These are phyloP conservation scores for Lindgomyces ingoldianus DNA, from an alignment of 495 filamentous ascomycete genomes.

Conservation along the genomic window DNA sequence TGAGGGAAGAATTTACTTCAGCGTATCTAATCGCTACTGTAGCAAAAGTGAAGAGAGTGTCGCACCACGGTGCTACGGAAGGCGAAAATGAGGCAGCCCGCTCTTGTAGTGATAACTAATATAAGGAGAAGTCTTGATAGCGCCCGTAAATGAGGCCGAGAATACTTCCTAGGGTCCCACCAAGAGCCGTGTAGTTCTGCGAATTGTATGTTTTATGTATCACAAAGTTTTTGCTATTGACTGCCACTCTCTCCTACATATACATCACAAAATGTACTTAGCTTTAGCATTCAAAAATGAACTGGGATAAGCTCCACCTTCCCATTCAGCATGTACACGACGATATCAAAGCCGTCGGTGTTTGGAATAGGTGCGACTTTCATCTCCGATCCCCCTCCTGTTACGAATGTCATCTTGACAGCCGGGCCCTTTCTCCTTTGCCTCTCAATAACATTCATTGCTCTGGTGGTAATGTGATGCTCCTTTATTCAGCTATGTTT, in stretches of 20 bases:
- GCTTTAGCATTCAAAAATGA: not conserved
- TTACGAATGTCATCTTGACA: not conserved
- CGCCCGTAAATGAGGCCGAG: no score
- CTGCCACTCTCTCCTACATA: not conserved
- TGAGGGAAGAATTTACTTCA: no score
- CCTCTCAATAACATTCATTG: not conserved
- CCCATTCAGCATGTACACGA: slow-evolving; percentile 2
- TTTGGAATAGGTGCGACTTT: not conserved
- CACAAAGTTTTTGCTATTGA: not conserved
- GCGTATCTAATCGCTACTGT: no score
- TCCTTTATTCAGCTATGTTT: slow-evolving; percentile 1
- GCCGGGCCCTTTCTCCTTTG: not conserved
- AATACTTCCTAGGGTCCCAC: no score
- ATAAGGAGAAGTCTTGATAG: no score
- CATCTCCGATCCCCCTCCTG: slow-evolving; percentile 2
- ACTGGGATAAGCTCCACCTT: slow-evolving; percentile 4
- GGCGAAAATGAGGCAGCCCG: no score
- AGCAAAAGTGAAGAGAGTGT: no score
- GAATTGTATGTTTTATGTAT: no score
- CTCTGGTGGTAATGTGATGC: not conserved
- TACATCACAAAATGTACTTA: not conserved
- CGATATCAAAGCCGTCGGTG: slow-evolving; percentile 3
- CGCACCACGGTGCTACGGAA: no score
- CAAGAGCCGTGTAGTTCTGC: no score
- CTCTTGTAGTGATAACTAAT: no score